phyloP scores from a whole-genome alignment of 305 asterid genomes.

The Caryopteris hybrid region DNA sequence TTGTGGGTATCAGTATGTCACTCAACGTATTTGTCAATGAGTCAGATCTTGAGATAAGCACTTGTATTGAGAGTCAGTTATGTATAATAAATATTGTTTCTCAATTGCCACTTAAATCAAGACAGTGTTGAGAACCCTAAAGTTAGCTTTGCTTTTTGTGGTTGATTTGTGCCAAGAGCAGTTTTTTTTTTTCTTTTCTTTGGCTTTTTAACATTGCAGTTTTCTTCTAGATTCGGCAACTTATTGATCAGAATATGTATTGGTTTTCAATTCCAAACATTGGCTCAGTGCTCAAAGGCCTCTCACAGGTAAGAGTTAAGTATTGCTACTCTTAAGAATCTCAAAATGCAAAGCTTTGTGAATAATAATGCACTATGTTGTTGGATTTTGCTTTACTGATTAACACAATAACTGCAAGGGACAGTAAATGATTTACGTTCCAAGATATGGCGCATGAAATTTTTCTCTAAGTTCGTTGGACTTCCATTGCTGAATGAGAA shows the following conservation, averaged over 20 bases:
- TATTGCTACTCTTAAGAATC: constrained; percentile 4
- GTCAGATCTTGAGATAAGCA: neutral
- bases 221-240: constrained; percentile 77
- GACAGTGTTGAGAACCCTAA: neutral
- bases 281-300: constrained; percentile 95
- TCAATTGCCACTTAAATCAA: neutral
- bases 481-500: neutral
- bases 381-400: neutral
- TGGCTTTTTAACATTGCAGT: constrained; percentile 18
- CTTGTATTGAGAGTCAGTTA: neutral
- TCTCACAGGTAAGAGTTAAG: constrained; percentile 60
- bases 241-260: constrained; percentile 84
- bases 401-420: neutral
- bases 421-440: neutral
- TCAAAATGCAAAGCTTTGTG: neutral
- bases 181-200: neutral
- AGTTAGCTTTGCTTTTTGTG: neutral
- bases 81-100: neutral
- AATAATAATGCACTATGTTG: neutral
- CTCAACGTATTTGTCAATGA: neutral
- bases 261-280: constrained; percentile 97
- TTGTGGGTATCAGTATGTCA: neutral
- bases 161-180: neutral
- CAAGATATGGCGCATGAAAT: neutral
- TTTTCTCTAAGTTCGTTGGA: neutral